Evolutionary conservation across 2,329 filamentous ascomycete species (phyloP).

Genomic region (Xylaria sp.): DNA sequence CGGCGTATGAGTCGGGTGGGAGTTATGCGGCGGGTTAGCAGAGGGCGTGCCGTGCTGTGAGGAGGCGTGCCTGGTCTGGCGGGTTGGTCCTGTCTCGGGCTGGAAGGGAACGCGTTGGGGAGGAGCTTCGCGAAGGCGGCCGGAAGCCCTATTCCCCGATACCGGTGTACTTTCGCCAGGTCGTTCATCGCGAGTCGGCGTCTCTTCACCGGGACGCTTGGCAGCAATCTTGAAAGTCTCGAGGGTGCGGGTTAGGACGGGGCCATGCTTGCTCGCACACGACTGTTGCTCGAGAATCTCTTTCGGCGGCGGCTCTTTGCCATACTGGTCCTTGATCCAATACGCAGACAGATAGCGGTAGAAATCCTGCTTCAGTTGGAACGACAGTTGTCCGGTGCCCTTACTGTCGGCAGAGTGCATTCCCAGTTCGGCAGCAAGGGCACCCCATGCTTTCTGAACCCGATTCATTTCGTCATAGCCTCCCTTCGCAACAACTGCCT

Average conservation of each 20-base stretch:
- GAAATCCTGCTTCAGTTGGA: constrained; percentile 83
- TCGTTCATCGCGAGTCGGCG: constrained; percentile 62
- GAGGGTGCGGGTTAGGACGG: constrained; percentile 74
- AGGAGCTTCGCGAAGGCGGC: constrained; percentile 78
- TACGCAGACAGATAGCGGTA: constrained; percentile 89
- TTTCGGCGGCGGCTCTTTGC: constrained; percentile 80
- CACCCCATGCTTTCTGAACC: constrained; percentile 85
- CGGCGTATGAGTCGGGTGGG: constrained; percentile 27
- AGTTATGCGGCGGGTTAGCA: constrained; percentile 28
- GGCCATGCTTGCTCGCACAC: constrained; percentile 81
- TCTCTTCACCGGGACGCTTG: constrained; percentile 62
- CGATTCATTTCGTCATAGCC: constrained; percentile 85
- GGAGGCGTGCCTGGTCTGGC: constrained; percentile 63
- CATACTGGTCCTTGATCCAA: constrained; percentile 78
- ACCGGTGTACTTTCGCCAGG: constrained; percentile 53
- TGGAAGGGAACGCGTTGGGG: constrained; percentile 84
- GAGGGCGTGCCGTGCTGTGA: constrained; percentile 44
- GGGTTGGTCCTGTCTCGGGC: constrained; percentile 69
- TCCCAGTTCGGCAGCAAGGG: constrained; percentile 75
- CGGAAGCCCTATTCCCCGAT: constrained; percentile 60
- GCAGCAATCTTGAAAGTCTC: constrained; percentile 69
- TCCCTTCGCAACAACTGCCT: constrained; percentile 73
- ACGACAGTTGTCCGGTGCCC: constrained; percentile 72
- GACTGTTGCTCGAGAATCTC: constrained; percentile 79
- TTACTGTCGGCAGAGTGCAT: constrained; percentile 71